Evolutionary conservation across 129 eudicot species (phyloP), one percentile per base, ranked within the genome.

Genomic region (Erigeron canadensis): DNA sequence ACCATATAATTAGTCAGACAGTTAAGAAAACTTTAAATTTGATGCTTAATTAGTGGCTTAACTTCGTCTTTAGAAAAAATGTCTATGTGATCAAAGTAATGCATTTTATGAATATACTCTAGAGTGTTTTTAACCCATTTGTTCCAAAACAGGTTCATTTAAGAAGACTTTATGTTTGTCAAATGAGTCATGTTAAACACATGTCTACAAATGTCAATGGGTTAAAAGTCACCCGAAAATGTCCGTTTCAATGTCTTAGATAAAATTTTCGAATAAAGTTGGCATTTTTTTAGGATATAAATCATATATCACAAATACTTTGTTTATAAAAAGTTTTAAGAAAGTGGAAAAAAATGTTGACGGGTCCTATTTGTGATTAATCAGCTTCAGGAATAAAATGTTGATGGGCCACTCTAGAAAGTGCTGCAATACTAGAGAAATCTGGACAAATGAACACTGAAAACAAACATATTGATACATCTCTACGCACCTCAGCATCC

Each of bases 401-500:
- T 41, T 41, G 18, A 54, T 7, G 19, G 21, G 19, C 1, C 8
- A 55, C 51, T 12, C 10, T 19, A 71, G 67, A 42, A 70, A 54
- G 19, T 51, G 22, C 38, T 28, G 3, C 34, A 28, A 28, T 28
- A 28, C 18, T 6, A 68, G 10, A 51, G 37, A 11, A 69, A 53
- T 18, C 53, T 39, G 63, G 64, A 69, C 9, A 69, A 37, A 69
- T 7, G 46, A 50, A 37, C 15, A 50, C 8, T 38, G 45, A 67
- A 34, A 40, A 13, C 44, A 69, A 69, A 59, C 64, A 8, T 15
- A 16, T n/a, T 9, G 58, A 57, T 18, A 37, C 51, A 46, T 7
- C 44, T 37, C 9, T 23, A 47, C 79, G 66, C 65, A 91, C 98
- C 98, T 92, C 53, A 92, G 95, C 76, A 89, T 92, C 81, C 98